Conservation (phyloP, 306 rosid species). For the Trifolium pratense region DNA sequence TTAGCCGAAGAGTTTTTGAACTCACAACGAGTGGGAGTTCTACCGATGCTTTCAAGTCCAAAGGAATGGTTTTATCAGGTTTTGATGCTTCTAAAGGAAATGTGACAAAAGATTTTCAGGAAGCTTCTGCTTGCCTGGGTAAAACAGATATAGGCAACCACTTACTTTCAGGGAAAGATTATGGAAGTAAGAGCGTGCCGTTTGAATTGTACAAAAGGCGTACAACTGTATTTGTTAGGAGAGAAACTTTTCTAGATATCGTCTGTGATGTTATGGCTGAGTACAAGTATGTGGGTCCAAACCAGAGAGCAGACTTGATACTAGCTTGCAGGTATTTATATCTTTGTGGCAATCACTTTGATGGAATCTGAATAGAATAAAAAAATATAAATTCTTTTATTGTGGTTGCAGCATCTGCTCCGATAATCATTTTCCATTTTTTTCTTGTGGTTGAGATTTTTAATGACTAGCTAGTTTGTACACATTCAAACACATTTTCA, state of each 20-base stretch:
- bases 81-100: constrained; percentile 43
- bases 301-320: constrained; percentile 81
- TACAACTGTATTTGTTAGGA: constrained; percentile 65
- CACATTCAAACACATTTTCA: constrained; percentile 2
- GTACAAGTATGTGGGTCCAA: constrained; percentile 93
- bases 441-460: constrained; percentile 18
- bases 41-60: constrained; percentile 52
- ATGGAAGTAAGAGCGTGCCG: constrained; percentile 54
- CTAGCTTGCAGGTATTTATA: constrained; percentile 86
- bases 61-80: constrained; percentile 44
- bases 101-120: constrained; percentile 40
- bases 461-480: constrained; percentile 1
- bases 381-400: background rate
- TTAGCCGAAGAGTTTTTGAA: constrained; percentile 84
- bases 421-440: constrained; percentile 21
- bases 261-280: constrained; percentile 84
- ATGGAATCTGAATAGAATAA: constrained; percentile 19
- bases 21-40: constrained; percentile 61
- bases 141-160: constrained; percentile 47
- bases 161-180: constrained; percentile 48
- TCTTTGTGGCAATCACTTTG: constrained; percentile 26
- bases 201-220: constrained; percentile 87
- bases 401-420: constrained; percentile 10
- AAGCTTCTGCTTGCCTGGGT: constrained; percentile 10
- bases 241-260: constrained; percentile 71